Percentiles rank a stretch among this genome's conserved stretches.
phyloP scores from a whole-genome alignment of 2,329 filamentous ascomycete species.

The Aurifilum marmelostoma region DNA sequence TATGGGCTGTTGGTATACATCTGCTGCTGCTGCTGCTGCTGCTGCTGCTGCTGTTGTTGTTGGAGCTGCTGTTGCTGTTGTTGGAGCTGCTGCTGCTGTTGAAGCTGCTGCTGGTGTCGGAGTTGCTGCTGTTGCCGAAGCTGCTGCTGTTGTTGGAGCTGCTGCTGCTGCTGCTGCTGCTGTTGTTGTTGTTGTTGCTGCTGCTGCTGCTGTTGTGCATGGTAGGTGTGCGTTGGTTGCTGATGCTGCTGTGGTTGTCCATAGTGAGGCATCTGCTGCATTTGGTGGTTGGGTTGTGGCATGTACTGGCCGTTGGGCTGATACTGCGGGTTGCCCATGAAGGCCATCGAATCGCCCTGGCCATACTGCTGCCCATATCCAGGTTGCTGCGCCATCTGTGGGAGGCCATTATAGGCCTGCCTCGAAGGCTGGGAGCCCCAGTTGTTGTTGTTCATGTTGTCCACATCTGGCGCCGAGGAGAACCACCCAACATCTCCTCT shows the following conservation, averaged over 20 bases:
- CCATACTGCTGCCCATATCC: conserved; percentile 32
- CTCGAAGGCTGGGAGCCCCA: conserved; percentile 29
- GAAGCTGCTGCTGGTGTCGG: conserved; percentile 28
- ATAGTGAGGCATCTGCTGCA: conserved; percentile 36
- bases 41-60: conserved; percentile 34
- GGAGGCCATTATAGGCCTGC: conserved; percentile 27
- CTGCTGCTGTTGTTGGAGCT: conserved; percentile 28
- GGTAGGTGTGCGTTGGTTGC: conserved; percentile 34
- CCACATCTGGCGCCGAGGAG: conserved; percentile 23
- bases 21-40: conserved; percentile 28
- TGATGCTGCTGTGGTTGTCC: conserved; percentile 33
- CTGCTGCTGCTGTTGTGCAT: conserved; percentile 33
- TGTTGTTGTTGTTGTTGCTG: conserved; percentile 31
- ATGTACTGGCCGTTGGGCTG: conserved; percentile 33
- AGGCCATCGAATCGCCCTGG: conserved; percentile 27
- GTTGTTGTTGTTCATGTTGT: conserved; percentile 30
- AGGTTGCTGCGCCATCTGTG: conserved; percentile 32
- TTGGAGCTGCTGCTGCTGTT: conserved; percentile 32
- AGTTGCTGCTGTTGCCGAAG: conserved; percentile 34
- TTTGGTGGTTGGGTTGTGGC: conserved; percentile 33
- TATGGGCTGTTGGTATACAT: conserved; percentile 34
- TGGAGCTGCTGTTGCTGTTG: conserved; percentile 33
- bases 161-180: conserved; percentile 28
- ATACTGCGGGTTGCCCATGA: conserved; percentile 31
- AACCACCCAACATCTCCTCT: background rate